Conservation (phyloP, 2,329 filamentous ascomycete genomes). For the Epichloe brachyelytri region DNA sequence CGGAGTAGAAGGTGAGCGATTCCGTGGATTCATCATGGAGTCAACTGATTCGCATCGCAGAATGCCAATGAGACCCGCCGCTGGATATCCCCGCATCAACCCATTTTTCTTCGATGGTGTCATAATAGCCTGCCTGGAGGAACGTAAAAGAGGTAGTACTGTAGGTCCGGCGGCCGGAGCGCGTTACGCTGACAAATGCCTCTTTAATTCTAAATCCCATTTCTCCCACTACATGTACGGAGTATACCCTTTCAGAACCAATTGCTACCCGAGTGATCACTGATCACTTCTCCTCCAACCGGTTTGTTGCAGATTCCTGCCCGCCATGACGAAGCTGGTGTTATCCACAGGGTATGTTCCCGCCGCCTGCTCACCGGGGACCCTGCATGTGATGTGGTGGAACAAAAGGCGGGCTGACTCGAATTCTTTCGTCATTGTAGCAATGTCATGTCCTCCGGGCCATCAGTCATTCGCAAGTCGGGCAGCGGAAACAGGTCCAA, state of each 20-base stretch:
- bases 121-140: too few relatives aligned
- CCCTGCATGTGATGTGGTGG: conserved; percentile 4
- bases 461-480: conserved; percentile 70
- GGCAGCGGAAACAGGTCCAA: conserved; percentile 68
- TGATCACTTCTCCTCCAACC: background rate
- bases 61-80: too few relatives aligned
- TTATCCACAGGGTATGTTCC: conserved; percentile 68
- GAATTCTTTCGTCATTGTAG: conserved; percentile 19
- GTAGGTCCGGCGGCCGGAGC: too few relatives aligned
- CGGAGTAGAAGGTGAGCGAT: too few relatives aligned
- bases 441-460: conserved; percentile 77
- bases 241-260: too few relatives aligned
- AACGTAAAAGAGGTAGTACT: too few relatives aligned
- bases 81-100: too few relatives aligned
- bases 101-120: too few relatives aligned
- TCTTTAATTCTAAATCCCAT: too few relatives aligned
- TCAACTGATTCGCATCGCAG: too few relatives aligned
- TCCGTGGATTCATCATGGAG: too few relatives aligned
- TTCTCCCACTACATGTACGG: too few relatives aligned
- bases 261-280: background rate
- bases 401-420: background rate
- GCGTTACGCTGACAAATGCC: background rate
- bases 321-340: conserved; percentile 60
- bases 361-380: conserved; percentile 3
- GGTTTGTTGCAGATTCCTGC: background rate